Evolutionary conservation across 768 basidiomycete species (phyloP), one percentile per base, ranked within the genome.

Genomic region (Cyathus striatus): DNA sequence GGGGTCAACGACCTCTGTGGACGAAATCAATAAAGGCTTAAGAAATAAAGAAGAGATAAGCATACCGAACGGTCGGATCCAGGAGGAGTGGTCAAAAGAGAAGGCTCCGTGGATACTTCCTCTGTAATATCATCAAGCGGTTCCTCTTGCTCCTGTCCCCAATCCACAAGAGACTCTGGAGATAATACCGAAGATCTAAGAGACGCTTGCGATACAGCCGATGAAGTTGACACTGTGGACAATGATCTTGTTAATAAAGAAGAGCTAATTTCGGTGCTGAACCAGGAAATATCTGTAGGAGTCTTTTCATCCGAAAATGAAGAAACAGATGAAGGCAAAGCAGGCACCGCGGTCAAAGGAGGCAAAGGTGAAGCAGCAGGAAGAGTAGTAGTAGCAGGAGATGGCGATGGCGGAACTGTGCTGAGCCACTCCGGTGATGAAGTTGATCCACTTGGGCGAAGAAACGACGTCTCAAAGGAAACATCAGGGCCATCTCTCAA

Each of bases 381-480:
- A n/a, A n/a, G n/a, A 52, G 61, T 5, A 20, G 64, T 57, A 1
- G 70, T 65, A 23, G 68, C 46, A 39, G 20, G 23, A 4, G 43
- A 51, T 14, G 61, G 55, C 6, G 69, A 65, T 16, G 60, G 50
- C 3, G 74, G 73, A 40, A 80, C 70, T 6, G 74, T 68, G 43
- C 64, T 69, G 49, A 77, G 54, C 5, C 66, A 54, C 43, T 70
- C 64, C 38, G 60, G 50, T 2, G 76, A 75, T 4, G 72, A 73
- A 1, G 71, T 58, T 16, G 73, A 66, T 34, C 67, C 75, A 46
- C 75, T 85, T 0, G 87, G 84, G 22, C 83, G 68, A 54, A 89
- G 64, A 57, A 84, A 70, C 0, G 87, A 88, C 0, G 86, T 86
- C 44, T 90, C 88, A 44, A 80, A 83, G 0, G 86, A 88, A 0